Evolutionary conservation across 495 filamentous ascomycete species (phyloP), one percentile per base, ranked within the genome.

Genomic region (Daldinia vernicosa): DNA sequence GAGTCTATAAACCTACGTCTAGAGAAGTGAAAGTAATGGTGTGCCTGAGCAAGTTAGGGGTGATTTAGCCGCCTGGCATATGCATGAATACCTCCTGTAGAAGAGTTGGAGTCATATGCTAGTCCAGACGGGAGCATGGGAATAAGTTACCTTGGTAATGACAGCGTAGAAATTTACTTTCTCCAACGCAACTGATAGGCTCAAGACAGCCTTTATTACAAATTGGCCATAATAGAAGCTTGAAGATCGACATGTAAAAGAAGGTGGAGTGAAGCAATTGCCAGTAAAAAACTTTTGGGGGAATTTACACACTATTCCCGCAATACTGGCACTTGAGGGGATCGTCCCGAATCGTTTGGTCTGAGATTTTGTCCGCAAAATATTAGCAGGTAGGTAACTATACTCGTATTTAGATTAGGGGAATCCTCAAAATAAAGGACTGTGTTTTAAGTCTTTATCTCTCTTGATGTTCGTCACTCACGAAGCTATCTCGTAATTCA

Each of bases 51-150:
- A 59, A 8, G 54, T 39, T 40, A 39, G 12, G 14, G 15, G 30
- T 53, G 14, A 59, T 52, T 66, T 66, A 66, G 19, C 54, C 54
- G 63, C 32, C 51, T 14, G 30, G 22, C 32, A 59, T 37, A n/a
- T 40, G 43, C 40, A 9, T 51, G 14, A 27, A 27, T 30, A 3
- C 14, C 12, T 47, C 4, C 17, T 5, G 11, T 47, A 40, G 43
- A 47, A 47, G 7, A 24, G 43, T 47, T 47, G 17, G 43, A 22
- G 17, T 22, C 19, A 4, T 24, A 47, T 47, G 17, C 19, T 47
- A 47, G 43, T 22, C 17, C 3, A 47, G 19, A 47, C 19, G 11
- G 19, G 2, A 24, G 43, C 19, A 9, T 22, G 8, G 22, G 24
- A 24, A 15, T 32, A 32, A 32, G 43, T 24, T 22, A 5, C 19